Conservation (phyloP, 2,329 filamentous ascomycete species). For the Monosporascus sp. region DNA sequence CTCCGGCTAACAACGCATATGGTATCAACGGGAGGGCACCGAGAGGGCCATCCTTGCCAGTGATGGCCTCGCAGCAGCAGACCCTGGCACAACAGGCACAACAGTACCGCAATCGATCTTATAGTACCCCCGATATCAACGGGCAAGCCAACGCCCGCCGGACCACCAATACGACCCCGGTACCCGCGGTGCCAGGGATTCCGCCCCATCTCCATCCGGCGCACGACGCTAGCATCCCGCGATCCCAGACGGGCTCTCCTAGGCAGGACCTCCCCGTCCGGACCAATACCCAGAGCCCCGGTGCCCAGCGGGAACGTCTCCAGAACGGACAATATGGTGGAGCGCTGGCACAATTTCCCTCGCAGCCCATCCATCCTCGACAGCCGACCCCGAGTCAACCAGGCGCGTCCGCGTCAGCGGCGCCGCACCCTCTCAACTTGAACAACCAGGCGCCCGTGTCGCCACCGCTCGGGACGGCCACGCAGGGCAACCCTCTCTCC, state of each 20-base stretch:
- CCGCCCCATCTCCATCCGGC: conserved; percentile 61
- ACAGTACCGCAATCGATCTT: conserved; percentile 76
- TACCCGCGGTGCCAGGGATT: conserved; percentile 72
- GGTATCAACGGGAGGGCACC: conserved; percentile 58
- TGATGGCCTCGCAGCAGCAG: conserved; percentile 53
- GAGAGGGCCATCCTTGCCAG: conserved; percentile 75
- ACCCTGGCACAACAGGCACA: conserved; percentile 56
- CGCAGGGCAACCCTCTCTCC: conserved; percentile 26
- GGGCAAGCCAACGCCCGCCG: conserved; percentile 57
- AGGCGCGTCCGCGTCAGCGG: conserved; percentile 22
- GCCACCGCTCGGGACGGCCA: conserved; percentile 37
- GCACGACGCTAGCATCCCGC: conserved; percentile 60
- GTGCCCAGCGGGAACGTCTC: conserved; percentile 57
- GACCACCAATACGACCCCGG: conserved; percentile 46
- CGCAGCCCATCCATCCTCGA: conserved; percentile 48
- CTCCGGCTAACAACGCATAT: conserved; percentile 54
- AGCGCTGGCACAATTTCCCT: conserved; percentile 51
- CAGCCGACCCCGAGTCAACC: conserved; percentile 40
- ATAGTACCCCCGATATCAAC: conserved; percentile 93
- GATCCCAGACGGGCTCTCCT: conserved; percentile 80
- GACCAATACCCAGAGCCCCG: conserved; percentile 66
- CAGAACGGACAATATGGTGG: conserved; percentile 45
- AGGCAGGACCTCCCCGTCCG: conserved; percentile 62
- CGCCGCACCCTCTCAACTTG: conserved; percentile 31
- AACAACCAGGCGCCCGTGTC: conserved; percentile 41